These are phyloP conservation scores for Penicillium subrubescens DNA, from an alignment of 495 filamentous ascomycete genomes.

Conservation along the genomic window DNA sequence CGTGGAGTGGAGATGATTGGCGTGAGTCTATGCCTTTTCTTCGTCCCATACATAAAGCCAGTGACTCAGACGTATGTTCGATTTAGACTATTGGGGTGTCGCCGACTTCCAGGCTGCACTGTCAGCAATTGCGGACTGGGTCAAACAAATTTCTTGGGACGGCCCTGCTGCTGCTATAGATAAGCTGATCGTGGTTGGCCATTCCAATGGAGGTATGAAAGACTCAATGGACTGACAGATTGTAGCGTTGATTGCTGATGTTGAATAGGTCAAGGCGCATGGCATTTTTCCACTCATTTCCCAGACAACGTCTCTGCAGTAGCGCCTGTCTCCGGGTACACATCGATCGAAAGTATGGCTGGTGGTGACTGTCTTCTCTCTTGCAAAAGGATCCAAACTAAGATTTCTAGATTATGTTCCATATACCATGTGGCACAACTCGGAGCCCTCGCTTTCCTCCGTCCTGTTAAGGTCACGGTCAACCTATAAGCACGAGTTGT, in stretches of 20 bases:
- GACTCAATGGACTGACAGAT: neutral
- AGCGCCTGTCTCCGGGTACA: constrained; percentile 59
- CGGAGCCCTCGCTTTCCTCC: constrained; percentile 48
- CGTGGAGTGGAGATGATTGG: constrained; percentile 68
- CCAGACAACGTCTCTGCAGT: constrained; percentile 60
- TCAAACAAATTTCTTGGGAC: constrained; percentile 29
- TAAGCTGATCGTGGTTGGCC: neutral
- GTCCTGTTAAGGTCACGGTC: constrained; percentile 49
- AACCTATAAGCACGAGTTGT: constrained; percentile 57
- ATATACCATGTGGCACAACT: constrained; percentile 56
- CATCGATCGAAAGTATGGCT: constrained; percentile 57
- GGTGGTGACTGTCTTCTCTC: neutral
- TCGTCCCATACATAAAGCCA: neutral
- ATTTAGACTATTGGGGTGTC: constrained; percentile 57
- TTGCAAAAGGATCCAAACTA: neutral
- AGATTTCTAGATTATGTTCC: constrained; percentile 56
- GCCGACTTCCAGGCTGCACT: constrained; percentile 58
- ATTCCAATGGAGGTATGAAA: constrained; percentile 3
- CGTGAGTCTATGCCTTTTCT: constrained; percentile 38
- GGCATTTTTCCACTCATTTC: constrained; percentile 60
- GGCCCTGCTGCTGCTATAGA: neutral
- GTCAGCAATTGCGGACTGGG: constrained; percentile 53
- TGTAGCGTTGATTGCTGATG: constrained; percentile 27
- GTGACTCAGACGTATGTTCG: constrained; percentile 13
- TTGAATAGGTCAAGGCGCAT: constrained; percentile 53